Evolutionary conservation across 257 asterid genomes (phyloP).

Genomic region (Solanum pimpinellifolium): DNA sequence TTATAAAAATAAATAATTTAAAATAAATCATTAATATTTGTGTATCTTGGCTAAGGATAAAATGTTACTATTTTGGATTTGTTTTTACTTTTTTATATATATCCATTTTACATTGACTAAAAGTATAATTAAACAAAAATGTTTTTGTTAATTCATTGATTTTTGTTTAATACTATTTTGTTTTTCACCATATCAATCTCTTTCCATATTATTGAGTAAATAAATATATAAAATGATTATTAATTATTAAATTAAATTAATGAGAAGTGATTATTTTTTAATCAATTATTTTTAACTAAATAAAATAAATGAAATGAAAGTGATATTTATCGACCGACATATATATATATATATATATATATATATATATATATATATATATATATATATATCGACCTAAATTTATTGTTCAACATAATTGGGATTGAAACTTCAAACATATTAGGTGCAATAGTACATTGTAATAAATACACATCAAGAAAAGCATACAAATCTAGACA

Average conservation of each 20-base stretch:
- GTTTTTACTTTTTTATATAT: background rate
- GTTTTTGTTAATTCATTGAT: background rate
- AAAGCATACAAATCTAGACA: background rate
- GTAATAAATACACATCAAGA: background rate
- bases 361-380: no score
- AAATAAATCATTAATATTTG: no score
- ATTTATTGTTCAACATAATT: background rate
- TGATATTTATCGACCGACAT: background rate
- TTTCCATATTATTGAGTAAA: background rate
- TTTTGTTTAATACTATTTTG: background rate
- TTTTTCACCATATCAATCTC: background rate
- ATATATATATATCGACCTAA: background rate
- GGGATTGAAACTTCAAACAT: background rate
- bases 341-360: no score
- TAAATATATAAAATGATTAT: background rate
- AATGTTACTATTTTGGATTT: background rate
- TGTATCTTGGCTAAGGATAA: background rate
- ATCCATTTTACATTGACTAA: background rate
- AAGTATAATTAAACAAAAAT: background rate
- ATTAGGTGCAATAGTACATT: background rate
- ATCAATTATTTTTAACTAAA: background rate
- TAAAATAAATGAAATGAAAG: background rate
- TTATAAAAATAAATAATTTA: no score
- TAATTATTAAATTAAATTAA: background rate
- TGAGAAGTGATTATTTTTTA: background rate